phyloP scores from a whole-genome alignment of 495 filamentous ascomycete species.

The Geopyxis carbonaria region DNA sequence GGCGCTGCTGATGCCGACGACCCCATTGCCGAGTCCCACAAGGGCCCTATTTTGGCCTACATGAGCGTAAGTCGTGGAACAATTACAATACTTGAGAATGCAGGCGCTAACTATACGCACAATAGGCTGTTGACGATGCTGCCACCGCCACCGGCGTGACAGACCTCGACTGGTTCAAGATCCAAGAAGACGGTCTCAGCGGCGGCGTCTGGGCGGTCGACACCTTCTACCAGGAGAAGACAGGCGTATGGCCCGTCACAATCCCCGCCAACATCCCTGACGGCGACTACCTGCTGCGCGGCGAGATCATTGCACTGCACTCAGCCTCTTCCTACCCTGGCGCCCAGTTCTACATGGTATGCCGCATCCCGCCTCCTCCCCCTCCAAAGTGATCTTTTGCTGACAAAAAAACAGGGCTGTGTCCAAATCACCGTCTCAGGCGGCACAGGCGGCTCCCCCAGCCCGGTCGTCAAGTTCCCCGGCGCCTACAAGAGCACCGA shows the following conservation, averaged over 20 bases:
- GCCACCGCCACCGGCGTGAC: no score
- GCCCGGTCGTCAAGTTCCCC: conserved; percentile 35
- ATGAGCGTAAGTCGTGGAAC: conserved; percentile 37
- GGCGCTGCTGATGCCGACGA: conserved; percentile 35
- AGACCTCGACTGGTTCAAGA: conserved; percentile 34
- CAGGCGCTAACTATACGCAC: conserved; percentile 43
- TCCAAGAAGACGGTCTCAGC: conserved; percentile 33
- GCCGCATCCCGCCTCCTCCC: no score
- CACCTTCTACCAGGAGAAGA: conserved; percentile 30
- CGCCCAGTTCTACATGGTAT: conserved; percentile 56
- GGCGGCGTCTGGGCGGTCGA: conserved; percentile 30
- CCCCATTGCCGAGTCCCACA: conserved; percentile 44
- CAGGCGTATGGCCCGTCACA: conserved; percentile 33
- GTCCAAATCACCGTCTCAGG: conserved; percentile 34
- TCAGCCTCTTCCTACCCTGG: conserved; percentile 27
- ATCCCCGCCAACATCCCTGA: conserved; percentile 28
- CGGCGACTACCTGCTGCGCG: conserved; percentile 32
- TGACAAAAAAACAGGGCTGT: conserved; percentile 36
- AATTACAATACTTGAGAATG: conserved; percentile 35
- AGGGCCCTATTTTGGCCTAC: conserved; percentile 34
- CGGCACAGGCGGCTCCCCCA: conserved; percentile 25
- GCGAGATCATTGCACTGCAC: conserved; percentile 37
- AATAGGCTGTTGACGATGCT: conserved; percentile 47
- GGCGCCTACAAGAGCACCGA: conserved; percentile 30
- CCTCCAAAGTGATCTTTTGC: no score